A percentile compares a stretch with the other conserved stretches of the same genome.
phyloP scores from a whole-genome alignment of 164 flowering plant species.

The Vitis rotundifolia region DNA sequence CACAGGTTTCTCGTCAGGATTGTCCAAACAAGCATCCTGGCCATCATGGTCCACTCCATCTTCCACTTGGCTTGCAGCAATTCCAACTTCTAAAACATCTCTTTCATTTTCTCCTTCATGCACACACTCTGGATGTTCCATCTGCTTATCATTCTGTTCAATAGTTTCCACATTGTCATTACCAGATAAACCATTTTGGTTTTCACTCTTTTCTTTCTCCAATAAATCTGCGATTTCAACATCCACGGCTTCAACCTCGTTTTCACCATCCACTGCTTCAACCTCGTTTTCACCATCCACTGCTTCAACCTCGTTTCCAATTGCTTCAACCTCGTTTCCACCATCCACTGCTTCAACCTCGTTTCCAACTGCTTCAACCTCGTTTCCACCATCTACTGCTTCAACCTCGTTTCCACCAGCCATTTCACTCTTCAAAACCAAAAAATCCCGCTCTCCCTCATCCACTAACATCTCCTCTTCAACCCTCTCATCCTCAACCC shows the following conservation, averaged over 20 bases:
- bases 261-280: no score
- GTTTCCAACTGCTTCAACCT: conserved; percentile 6
- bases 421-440: conserved; percentile 9
- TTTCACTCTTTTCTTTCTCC: conserved; percentile 25
- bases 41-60: conserved; percentile 15
- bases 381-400: conserved; percentile 10
- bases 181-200: conserved; percentile 7
- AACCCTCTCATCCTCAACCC: conserved; percentile 16
- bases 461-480: conserved; percentile 8
- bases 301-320: no score
- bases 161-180: conserved; percentile 20
- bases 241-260: conserved; percentile 1
- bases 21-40: conserved; percentile 14
- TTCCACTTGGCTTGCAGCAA: conserved; percentile 13
- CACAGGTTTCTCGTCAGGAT: conserved; percentile 17
- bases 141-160: conserved; percentile 18
- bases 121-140: conserved; percentile 20
- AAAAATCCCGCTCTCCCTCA: conserved; percentile 17
- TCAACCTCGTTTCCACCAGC: conserved; percentile 21
- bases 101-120: conserved; percentile 19
- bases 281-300: neutral
- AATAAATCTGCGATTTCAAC: conserved; percentile 7
- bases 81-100: conserved; percentile 17
- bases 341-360: conserved; percentile 7
- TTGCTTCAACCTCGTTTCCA: neutral